phyloP scores from a whole-genome alignment of 345 rosid species.

The Bretschneidera sinensis region DNA sequence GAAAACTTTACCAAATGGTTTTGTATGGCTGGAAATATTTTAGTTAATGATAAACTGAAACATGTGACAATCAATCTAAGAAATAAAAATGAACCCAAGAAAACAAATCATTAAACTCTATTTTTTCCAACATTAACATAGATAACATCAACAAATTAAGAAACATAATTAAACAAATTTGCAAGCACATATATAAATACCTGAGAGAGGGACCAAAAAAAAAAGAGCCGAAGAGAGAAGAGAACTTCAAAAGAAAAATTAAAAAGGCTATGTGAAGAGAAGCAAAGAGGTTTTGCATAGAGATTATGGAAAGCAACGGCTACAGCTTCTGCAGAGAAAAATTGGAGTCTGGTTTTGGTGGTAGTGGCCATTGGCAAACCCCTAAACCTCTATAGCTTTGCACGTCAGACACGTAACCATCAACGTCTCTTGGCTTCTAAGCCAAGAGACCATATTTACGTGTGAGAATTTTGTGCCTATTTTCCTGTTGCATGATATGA shows the following conservation, averaged over 20 bases:
- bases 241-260: not conserved
- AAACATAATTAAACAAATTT: too few relatives aligned
- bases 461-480: too few relatives aligned
- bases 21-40: too few relatives aligned
- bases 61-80: too few relatives aligned
- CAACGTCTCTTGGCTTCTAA: slow-evolving; percentile 64
- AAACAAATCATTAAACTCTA: too few relatives aligned
- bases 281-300: too few relatives aligned
- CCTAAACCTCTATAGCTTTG: slow-evolving; percentile 31
- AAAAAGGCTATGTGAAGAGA: not conserved
- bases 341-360: not conserved
- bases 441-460: slow-evolving; percentile 51
- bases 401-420: slow-evolving; percentile 62
- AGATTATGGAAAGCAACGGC: too few relatives aligned
- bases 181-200: not conserved
- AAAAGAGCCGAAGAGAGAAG: not conserved
- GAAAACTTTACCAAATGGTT: too few relatives aligned
- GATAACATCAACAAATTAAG: too few relatives aligned
- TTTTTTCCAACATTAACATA: too few relatives aligned
- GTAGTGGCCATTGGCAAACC: not conserved
- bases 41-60: too few relatives aligned
- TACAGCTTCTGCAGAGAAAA: not conserved
- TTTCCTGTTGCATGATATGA: slow-evolving; percentile 18
- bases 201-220: not conserved
- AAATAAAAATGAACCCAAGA: too few relatives aligned